Evolutionary conservation across 2,329 filamentous ascomycete genomes (phyloP).

Genomic region (Pseudopithomyces maydicus): DNA sequence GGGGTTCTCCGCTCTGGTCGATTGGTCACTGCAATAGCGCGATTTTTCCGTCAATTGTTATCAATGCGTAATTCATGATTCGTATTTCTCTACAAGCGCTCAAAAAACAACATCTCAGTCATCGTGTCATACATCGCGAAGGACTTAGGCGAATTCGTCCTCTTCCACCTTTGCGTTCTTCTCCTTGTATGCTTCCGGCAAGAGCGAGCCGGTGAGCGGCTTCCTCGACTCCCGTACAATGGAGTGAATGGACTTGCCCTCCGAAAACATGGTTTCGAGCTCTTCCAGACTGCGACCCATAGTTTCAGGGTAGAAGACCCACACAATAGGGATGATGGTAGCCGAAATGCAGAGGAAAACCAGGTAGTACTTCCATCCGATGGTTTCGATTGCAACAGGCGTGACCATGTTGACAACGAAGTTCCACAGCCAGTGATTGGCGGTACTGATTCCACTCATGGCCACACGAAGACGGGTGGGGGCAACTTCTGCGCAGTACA

Average conservation of each 20-base stretch:
- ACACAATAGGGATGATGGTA: conserved; percentile 53
- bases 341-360: conserved; percentile 55
- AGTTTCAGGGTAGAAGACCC: conserved; percentile 55
- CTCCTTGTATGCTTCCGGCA: conserved; percentile 12
- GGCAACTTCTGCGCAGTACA: conserved; percentile 64
- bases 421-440: conserved; percentile 58
- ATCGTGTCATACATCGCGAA: background rate
- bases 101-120: background rate
- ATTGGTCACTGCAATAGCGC: background rate
- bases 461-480: conserved; percentile 58
- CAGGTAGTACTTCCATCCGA: conserved; percentile 60
- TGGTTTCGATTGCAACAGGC: conserved; percentile 53
- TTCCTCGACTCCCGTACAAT: conserved; percentile 30
- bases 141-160: background rate
- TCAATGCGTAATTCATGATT: background rate
- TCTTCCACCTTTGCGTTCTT: conserved; percentile 16
- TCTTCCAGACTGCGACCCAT: conserved; percentile 57
- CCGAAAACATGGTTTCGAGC: conserved; percentile 49
- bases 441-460: conserved; percentile 63
- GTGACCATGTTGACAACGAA: conserved; percentile 35
- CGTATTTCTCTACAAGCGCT: background rate
- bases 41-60: background rate
- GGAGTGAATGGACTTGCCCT: conserved; percentile 36
- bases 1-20: background rate
- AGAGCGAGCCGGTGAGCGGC: conserved; percentile 17